A percentile compares a stretch with the other conserved stretches of the same genome.
phyloP scores from a whole-genome alignment of 2,329 filamentous ascomycete species.

The Pyrenophora seminiperda region DNA sequence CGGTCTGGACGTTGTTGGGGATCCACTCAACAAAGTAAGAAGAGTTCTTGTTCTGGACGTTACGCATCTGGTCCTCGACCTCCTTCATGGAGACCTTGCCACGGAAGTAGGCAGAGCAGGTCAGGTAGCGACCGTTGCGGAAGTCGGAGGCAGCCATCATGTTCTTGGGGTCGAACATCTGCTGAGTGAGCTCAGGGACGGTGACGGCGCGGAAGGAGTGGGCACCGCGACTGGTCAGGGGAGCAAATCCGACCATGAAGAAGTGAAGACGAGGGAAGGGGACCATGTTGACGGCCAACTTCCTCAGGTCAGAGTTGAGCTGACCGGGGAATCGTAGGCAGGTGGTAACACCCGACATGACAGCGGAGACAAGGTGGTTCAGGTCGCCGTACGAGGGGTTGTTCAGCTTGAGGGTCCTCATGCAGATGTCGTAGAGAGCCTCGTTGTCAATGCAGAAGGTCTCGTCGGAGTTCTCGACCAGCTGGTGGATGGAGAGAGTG shows the following conservation, averaged over 20 bases:
- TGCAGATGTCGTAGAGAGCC: conserved; percentile 99
- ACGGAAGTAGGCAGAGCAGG: conserved; percentile 99
- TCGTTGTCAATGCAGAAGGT: conserved; percentile 99
- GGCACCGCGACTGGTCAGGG: conserved; percentile 89
- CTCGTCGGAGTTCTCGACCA: conserved; percentile 99
- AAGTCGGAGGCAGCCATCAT: conserved; percentile 99
- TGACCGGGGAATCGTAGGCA: conserved; percentile 99
- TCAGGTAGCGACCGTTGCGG: conserved; percentile 99
- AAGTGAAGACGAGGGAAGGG: conserved; percentile 99
- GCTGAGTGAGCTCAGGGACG: conserved; percentile 97
- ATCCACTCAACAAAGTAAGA: conserved; percentile 99
- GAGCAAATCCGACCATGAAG: conserved; percentile 99
- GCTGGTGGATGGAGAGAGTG: conserved; percentile 97
- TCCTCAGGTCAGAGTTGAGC: conserved; percentile 99
- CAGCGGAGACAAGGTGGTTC: conserved; percentile 98
- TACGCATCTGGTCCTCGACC: conserved; percentile 99
- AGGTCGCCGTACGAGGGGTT: conserved; percentile 99
- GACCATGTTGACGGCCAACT: conserved; percentile 99
- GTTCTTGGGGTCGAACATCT: conserved; percentile 99
- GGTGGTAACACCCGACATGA: conserved; percentile 99
- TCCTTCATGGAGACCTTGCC: conserved; percentile 99
- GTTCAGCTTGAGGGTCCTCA: conserved; percentile 98
- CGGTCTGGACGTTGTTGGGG: conserved; percentile 99
- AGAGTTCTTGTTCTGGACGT: conserved; percentile 99
- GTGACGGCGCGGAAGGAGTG: conserved; percentile 97